Conservation (phyloP, 1,139 yeast genomes). For the Yamadazyma jaroonii region DNA sequence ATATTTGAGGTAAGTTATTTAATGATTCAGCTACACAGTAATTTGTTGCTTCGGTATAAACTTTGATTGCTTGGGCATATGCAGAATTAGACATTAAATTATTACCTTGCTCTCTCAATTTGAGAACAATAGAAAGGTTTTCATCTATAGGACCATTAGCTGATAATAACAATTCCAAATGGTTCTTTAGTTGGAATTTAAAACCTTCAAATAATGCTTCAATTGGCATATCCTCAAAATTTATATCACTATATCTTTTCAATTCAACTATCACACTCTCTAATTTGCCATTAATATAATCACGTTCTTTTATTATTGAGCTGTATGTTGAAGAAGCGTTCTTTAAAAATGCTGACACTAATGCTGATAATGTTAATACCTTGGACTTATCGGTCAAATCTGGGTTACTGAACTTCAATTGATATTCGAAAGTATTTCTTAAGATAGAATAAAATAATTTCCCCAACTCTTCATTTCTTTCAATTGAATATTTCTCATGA, state of each 20-base stretch:
- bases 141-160: background rate
- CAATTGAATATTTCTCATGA: background rate
- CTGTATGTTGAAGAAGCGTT: conserved; percentile 6
- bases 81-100: conserved; percentile 37
- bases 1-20: conserved; percentile 30
- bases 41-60: conserved; percentile 39
- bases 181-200: conserved; percentile 9
- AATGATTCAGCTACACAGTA: conserved; percentile 16
- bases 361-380: conserved; percentile 8
- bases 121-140: conserved; percentile 11
- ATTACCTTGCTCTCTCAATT: conserved; percentile 41
- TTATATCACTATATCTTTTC: conserved; percentile 5
- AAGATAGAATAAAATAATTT: conserved; percentile 17
- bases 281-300: conserved; percentile 8
- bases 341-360: conserved; percentile 11
- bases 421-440: conserved; percentile 13
- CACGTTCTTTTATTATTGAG: conserved; percentile 7
- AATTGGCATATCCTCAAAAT: conserved; percentile 6
- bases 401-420: conserved; percentile 5
- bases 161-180: conserved; percentile 10
- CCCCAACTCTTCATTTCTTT: conserved; percentile 16
- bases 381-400: background rate
- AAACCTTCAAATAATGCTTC: conserved; percentile 12
- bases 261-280: conserved; percentile 9
- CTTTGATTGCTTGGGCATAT: conserved; percentile 41